These are phyloP conservation scores for Rostrohypoxylon terebratum DNA, from an alignment of 495 filamentous ascomycete genomes.

Conservation along the genomic window DNA sequence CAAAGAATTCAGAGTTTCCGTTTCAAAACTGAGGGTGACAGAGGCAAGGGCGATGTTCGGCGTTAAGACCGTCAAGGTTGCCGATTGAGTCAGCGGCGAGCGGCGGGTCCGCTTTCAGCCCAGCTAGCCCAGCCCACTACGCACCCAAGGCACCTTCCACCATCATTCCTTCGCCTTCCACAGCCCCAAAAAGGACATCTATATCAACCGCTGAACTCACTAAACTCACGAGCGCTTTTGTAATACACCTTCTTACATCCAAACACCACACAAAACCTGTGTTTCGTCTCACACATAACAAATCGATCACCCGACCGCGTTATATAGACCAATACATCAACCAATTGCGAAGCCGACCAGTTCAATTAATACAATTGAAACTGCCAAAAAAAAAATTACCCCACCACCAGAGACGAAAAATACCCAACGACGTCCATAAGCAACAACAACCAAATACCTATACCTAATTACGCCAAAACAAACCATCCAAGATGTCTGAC, in stretches of 20 bases:
- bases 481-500: slow-evolving; percentile 63
- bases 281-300: not conserved
- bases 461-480: not conserved
- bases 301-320: not conserved
- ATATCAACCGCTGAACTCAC: slow-evolving; percentile 16
- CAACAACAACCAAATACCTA: not conserved
- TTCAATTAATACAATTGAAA: not conserved
- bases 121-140: slow-evolving; percentile 8
- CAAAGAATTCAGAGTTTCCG: not conserved
- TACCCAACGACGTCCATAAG: not conserved
- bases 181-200: slow-evolving; percentile 43
- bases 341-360: not conserved
- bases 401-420: slow-evolving; percentile 3
- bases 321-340: not conserved
- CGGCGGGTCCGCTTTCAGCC: slow-evolving; percentile 49
- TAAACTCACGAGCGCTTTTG: slow-evolving; percentile 35
- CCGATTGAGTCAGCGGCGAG: slow-evolving; percentile 51
- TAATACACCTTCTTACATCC: not conserved
- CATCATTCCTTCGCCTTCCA: slow-evolving; percentile 53
- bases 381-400: not conserved
- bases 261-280: not conserved
- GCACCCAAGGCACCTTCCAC: slow-evolving; percentile 49
- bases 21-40: not conserved
- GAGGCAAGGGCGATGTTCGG: slow-evolving; percentile 6
- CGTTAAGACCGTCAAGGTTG: slow-evolving; percentile 22